Base-by-base conservation (phyloP, 148 eudicot species). In the Chenopodium album region DNA sequence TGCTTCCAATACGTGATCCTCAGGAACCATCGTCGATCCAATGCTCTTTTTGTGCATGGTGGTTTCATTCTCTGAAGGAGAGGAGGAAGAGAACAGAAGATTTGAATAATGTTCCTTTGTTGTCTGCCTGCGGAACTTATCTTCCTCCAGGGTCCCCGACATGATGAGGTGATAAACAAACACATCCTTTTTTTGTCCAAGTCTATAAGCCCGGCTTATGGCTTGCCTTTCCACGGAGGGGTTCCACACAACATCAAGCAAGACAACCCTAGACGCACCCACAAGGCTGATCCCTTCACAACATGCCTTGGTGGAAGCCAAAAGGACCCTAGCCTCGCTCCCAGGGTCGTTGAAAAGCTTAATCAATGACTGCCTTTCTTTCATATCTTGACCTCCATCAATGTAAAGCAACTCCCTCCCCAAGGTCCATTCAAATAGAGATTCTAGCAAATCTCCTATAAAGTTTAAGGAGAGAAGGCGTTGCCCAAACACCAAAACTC, bases 171-270 rank as follows among this genome's bases (percentile, higher is more conserved):
- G 92, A 74, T 95, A 95, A 3, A 87, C 85, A 76, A 89, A 84
- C 0, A 93, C 97, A 32, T 89, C 82, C 71, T 87, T 93, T 72
- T 84, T 76, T 73, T 95, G 98, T 2, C 97, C 98, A 0, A 92
- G 73, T 81, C 98, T 87, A 66, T 93, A 93, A 4, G 98, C 98
- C 22, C 98, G 86, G 76, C 97, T 86, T 48, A 95, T 91, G 3
- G 98, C 96, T 79, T 95, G 98, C 67, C 92, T 88, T 78, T 89
- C 97, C 0, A 92, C 94, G 0, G 93, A 85, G 0, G 97, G 98
- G 72, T 93, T 95, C 97, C 98, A 95, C 2, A 83, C 88, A 11
- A 92, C 94, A 75, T 92, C 98, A 3, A 95, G 85, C 32, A 93
- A 75, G 50, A 92, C 92, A 0, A 95, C 93, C 83, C 98, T 88